These are phyloP conservation scores for Diaporthe velutina DNA, from an alignment of 2,329 filamentous ascomycete genomes.

Conservation along the genomic window DNA sequence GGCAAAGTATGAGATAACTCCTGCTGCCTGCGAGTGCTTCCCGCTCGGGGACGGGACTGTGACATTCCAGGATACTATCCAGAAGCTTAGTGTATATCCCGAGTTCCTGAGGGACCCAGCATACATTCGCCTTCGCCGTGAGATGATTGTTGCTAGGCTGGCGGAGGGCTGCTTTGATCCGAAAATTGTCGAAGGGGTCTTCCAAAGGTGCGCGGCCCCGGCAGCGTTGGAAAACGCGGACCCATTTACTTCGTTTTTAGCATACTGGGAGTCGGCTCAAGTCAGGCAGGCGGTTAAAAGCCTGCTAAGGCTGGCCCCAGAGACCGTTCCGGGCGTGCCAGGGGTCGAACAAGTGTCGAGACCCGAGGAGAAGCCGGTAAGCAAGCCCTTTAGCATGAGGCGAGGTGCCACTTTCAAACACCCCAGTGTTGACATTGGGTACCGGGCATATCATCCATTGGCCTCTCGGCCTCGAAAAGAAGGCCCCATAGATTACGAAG, in stretches of 20 bases:
- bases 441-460: slow-evolving; percentile 3
- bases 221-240: background rate
- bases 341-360: background rate
- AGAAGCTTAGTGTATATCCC: background rate
- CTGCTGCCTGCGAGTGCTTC: background rate
- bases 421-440: background rate
- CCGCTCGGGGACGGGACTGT: background rate
- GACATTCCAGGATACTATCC: background rate
- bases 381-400: background rate
- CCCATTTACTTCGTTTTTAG: background rate
- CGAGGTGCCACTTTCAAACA: background rate
- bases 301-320: background rate
- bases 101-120: background rate
- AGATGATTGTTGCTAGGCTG: background rate
- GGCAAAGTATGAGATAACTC: slow-evolving; percentile 4
- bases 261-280: background rate
- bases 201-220: background rate
- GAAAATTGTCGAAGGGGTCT: background rate
- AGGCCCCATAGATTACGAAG: slow-evolving; percentile 9
- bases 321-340: background rate
- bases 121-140: background rate
- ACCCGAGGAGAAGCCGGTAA: background rate
- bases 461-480: background rate
- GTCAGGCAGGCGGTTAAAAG: background rate
- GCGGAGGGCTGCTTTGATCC: background rate